Conservation (phyloP, 1,284 basidiomycete species). For the Inonotus obliquus region DNA sequence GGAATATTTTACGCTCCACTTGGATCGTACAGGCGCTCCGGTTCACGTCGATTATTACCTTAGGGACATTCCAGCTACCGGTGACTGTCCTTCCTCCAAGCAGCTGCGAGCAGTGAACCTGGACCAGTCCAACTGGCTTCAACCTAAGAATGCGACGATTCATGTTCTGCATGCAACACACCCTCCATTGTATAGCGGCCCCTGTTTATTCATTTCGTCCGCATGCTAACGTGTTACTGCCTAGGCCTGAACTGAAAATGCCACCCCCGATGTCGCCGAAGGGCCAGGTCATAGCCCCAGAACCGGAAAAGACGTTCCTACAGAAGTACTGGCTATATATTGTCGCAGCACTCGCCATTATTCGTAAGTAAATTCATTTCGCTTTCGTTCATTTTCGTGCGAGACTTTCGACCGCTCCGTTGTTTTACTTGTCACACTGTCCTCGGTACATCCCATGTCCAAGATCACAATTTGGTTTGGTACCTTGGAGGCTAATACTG, state of each 20-base stretch:
- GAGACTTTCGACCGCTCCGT: not conserved
- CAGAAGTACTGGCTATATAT: slow-evolving; percentile 91
- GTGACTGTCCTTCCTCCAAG: slow-evolving; percentile 46
- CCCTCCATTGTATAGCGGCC: slow-evolving; percentile 48
- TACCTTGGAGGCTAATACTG: not conserved
- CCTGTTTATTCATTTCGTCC: slow-evolving; percentile 2
- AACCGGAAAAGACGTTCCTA: slow-evolving; percentile 71
- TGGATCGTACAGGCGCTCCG: slow-evolving; percentile 40
- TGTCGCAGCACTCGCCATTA: slow-evolving; percentile 49
- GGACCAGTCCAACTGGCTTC: slow-evolving; percentile 31
- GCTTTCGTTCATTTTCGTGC: not conserved
- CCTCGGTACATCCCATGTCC: not conserved
- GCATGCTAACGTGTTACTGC: not conserved
- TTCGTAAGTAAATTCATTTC: slow-evolving; percentile 43
- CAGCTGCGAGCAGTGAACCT: slow-evolving; percentile 23
- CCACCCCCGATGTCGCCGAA: slow-evolving; percentile 63
- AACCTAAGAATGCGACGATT: slow-evolving; percentile 51
- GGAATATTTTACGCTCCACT: slow-evolving; percentile 58
- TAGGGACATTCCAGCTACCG: slow-evolving; percentile 57
- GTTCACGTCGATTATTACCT: slow-evolving; percentile 70
- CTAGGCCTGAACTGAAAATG: slow-evolving; percentile 58
- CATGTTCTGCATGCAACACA: slow-evolving; percentile 39
- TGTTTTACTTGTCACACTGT: not conserved
- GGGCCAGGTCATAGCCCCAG: slow-evolving; percentile 58
- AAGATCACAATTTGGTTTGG: not conserved